A percentile compares a stretch with the other conserved stretches of the same genome.
Evolutionary conservation across 2,329 filamentous ascomycete species (phyloP).

Genomic region (Seiridium unicorne): DNA sequence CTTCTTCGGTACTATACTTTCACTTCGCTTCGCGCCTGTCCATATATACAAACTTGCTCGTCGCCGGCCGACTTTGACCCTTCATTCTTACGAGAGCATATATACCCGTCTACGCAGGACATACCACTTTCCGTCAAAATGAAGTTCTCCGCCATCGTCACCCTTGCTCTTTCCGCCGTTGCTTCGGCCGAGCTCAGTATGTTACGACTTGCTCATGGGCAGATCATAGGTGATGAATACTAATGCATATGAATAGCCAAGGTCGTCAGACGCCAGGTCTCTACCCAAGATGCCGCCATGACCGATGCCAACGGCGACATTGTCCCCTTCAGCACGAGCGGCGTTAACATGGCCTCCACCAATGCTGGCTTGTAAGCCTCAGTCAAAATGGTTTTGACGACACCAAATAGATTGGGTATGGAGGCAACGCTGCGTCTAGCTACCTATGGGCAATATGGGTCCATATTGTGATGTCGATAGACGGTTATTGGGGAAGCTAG

Average conservation of each 20-base stretch:
- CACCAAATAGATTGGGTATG: not conserved
- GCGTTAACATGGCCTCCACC: constrained; percentile 39
- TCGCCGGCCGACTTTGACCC: constrained; percentile 51
- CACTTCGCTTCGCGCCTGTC: constrained; percentile 23
- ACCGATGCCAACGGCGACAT: constrained; percentile 42
- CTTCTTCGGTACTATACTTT: constrained; percentile 8
- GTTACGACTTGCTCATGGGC: constrained; percentile 4
- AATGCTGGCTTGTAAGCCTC: constrained; percentile 32
- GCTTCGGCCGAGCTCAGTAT: constrained; percentile 39
- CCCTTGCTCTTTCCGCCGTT: constrained; percentile 46
- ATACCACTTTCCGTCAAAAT: constrained; percentile 39
- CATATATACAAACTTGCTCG: constrained; percentile 30
- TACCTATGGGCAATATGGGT: too few relatives aligned
- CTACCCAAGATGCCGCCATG: constrained; percentile 40
- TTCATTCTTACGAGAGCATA: constrained; percentile 21
- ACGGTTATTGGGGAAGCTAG: too few relatives aligned
- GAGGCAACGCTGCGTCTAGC: too few relatives aligned
- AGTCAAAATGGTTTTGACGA: not conserved
- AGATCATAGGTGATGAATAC: constrained; percentile 5
- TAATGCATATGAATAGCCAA: constrained; percentile 21
- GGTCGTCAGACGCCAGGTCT: constrained; percentile 30
- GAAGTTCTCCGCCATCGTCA: constrained; percentile 48
- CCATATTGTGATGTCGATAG: too few relatives aligned
- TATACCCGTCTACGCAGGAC: constrained; percentile 12
- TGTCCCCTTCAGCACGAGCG: constrained; percentile 40